Percentiles rank a stretch among this genome's conserved stretches.
Conservation (phyloP, 305 asterid species). For the Plantago coronopus region DNA sequence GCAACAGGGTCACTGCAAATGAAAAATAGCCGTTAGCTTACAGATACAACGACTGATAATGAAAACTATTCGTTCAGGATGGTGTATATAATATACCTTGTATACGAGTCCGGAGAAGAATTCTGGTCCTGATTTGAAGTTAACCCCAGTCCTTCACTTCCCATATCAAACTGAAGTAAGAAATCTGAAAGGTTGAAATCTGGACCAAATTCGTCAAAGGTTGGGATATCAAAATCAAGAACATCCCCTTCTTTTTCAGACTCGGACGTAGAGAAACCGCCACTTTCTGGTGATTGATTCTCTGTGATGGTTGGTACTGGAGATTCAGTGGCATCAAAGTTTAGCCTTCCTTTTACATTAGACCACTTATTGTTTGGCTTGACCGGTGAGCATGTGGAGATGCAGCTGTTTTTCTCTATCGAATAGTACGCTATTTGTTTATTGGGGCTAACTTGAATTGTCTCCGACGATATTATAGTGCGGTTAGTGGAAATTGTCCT, state of each 20-base stretch:
- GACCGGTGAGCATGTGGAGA: constrained; percentile 65
- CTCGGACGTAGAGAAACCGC: constrained; percentile 50
- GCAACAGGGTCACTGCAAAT: constrained; percentile 51
- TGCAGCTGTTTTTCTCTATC: constrained; percentile 66
- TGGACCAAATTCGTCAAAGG: constrained; percentile 62
- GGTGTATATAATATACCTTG: constrained; percentile 42
- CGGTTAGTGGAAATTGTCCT: constrained; percentile 59
- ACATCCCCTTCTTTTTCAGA: constrained; percentile 56
- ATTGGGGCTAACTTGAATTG: constrained; percentile 72
- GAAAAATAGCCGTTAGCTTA: constrained; percentile 15
- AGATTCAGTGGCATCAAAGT: constrained; percentile 61
- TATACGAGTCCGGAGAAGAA: constrained; percentile 67
- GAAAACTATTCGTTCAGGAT: constrained; percentile 2
- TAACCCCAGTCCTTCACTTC: constrained; percentile 40
- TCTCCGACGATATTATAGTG: constrained; percentile 80
- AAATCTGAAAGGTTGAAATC: constrained; percentile 75
- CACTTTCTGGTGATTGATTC: constrained; percentile 32
- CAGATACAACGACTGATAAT: neutral
- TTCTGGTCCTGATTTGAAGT: constrained; percentile 36
- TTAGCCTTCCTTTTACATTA: constrained; percentile 73
- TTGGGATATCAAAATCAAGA: constrained; percentile 66
- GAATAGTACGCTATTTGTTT: constrained; percentile 72
- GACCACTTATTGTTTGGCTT: constrained; percentile 49
- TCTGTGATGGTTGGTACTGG: constrained; percentile 46
- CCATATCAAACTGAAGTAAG: constrained; percentile 63